Evolutionary conservation across 2,329 filamentous ascomycete genomes (phyloP), one percentile per base, ranked within the genome.

Genomic region (Shiraia sp.): DNA sequence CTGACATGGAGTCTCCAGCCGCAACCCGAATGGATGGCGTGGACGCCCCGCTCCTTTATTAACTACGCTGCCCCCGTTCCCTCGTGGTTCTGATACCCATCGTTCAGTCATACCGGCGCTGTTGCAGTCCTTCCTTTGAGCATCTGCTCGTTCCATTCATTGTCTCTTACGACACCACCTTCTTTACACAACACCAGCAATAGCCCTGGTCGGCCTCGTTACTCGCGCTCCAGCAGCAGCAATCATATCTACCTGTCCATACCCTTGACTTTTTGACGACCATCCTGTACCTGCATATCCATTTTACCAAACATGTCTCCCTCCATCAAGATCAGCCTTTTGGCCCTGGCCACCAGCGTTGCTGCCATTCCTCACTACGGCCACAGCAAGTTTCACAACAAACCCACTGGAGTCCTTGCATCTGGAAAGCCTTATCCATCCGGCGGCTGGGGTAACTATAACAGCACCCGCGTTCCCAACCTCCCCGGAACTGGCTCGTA

Each of bases 151-250:
- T 67, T 69, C 49, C 65, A 55, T 62, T 65, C 65, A 32, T 61
- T 68, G 58, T 54, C 59, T 57, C 47, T 62, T 31, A 44, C 56
- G 55, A 65, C 61, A 53, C 51, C 53, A 62, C 62, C 59, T 63
- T 69, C 59, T 36, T 55, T 68, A 55, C 66, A 59, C 42, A 51
- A 61, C 64, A 51, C 50, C 45, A 48, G 61, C 62, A 60, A 59
- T 55, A 61, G 71, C 71, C 71, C 71, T 71, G 71, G 71, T 73
- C 58, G 71, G 72, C 72, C 57, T 43, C 42, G 42, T 48, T 57
- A 49, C 47, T 51, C 52, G 55, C 54, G 68, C 70, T 73, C 67
- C 57, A 69, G 45, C 43, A 70, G 55, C 71, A 65, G 68, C 53
- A 51, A 36, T 47, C 42, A 42, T 47, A 47, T 40, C 47, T 51